phyloP scores from a whole-genome alignment of 2,329 filamentous ascomycete genomes.

The Lachnellula cervina region DNA sequence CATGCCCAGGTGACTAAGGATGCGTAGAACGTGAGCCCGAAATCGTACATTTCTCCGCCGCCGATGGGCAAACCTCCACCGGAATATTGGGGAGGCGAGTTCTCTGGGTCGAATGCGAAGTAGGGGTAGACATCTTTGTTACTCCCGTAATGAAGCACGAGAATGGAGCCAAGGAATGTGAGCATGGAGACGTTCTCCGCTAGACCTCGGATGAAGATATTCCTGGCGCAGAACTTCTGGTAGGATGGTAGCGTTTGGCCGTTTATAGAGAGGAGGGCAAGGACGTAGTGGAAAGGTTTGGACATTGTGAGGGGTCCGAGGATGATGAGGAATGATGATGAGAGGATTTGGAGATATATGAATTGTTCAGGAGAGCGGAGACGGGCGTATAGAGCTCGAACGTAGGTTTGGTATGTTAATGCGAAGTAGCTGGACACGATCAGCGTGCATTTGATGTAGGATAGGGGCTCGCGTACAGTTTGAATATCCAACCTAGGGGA shows the following conservation, averaged over 20 bases:
- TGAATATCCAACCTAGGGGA: slow-evolving; percentile 67
- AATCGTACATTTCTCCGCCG: slow-evolving; percentile 48
- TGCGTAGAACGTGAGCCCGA: slow-evolving; percentile 58
- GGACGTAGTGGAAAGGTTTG: slow-evolving; percentile 49
- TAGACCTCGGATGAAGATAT: slow-evolving; percentile 63
- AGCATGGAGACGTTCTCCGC: slow-evolving; percentile 66
- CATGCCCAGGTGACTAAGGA: slow-evolving; percentile 62
- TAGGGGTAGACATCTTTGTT: slow-evolving; percentile 68
- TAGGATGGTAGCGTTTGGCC: slow-evolving; percentile 58
- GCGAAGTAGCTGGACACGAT: slow-evolving; percentile 48
- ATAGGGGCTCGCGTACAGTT: slow-evolving; percentile 46
- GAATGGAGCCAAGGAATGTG: slow-evolving; percentile 60
- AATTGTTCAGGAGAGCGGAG: slow-evolving; percentile 62
- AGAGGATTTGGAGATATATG: slow-evolving; percentile 59
- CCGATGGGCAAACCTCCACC: slow-evolving; percentile 5
- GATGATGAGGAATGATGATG: slow-evolving; percentile 58
- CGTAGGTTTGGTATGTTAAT: slow-evolving; percentile 67
- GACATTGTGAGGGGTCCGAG: slow-evolving; percentile 62
- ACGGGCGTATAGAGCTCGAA: slow-evolving; percentile 63
- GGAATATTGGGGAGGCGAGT: background rate
- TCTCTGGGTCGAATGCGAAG: slow-evolving; percentile 54
- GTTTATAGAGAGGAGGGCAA: slow-evolving; percentile 51
- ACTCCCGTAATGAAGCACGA: slow-evolving; percentile 61
- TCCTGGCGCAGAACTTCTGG: slow-evolving; percentile 60
- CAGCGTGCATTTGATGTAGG: background rate